Evolutionary conservation across 192 early-diverging fungal species (phyloP), one percentile per base, ranked within the genome.

Genomic region (Coemansia sp.): DNA sequence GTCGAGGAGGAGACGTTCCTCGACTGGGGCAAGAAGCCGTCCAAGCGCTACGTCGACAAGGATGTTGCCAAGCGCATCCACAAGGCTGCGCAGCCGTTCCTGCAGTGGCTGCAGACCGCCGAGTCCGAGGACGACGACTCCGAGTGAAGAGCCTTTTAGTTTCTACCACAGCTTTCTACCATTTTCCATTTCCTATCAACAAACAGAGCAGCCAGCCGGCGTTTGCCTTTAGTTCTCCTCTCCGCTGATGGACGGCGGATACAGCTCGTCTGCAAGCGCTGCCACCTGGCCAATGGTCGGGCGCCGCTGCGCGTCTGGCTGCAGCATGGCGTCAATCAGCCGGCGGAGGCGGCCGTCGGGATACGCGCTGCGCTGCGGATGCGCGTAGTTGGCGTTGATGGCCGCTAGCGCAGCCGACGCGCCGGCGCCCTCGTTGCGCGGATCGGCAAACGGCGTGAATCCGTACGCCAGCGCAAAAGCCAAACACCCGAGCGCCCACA

Each of bases 1-100:
- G 73, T 98, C 63, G 94, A 94, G 23, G 97, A 98, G 85, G 94
- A 96, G 13, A 89, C 89, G 7, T 89, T 95, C 64, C 61, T 91
- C 26, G 89, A 90, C 65, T 99, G 97, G 97, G 91, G 89, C 59
- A 94, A 93, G 73, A 96, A 96, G 77, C 67, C 79, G 13, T 83
- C 79, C 62, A 91, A 90, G 74, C 89, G 90, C 77, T 97, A 94
- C 70, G 94, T 98, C 42, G 90, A 93, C 41, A 86, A 88, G 75
- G 91, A 92, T 8, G 84, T 86, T 26, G 87, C 86, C 78, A 93
- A 93, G 84, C 86, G 88, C 57, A 91, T 98, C 70, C 88, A 91
- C 60, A 89, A 91, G 63, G 89, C 91, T 52, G 94, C 96, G 16
- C 87, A 86, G 73, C 92, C 93, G 43, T 99, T 99, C 79, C 78